Conservation (phyloP, 257 asterid genomes). For the Rhazya stricta region DNA sequence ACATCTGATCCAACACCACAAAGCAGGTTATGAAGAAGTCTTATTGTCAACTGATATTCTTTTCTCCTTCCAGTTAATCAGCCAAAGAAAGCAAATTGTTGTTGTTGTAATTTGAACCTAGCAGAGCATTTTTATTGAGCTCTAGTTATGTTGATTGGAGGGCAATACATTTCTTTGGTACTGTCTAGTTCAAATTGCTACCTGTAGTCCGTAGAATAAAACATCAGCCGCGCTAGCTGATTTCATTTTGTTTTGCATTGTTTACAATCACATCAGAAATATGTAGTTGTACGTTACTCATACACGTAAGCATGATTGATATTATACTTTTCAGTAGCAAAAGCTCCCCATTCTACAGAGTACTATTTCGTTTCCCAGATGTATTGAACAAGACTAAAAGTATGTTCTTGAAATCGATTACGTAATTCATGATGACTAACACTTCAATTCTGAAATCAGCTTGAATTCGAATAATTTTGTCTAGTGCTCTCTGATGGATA, state of each 20-base stretch:
- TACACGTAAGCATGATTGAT: background rate
- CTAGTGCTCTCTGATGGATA: too few species aligned
- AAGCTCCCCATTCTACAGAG: too few species aligned
- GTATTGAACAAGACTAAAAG: too few species aligned
- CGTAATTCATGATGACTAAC: too few species aligned
- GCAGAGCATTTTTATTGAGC: conserved; percentile 10
- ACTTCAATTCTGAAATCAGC: too few species aligned
- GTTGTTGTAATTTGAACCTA: conserved; percentile 1
- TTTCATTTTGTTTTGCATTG: background rate
- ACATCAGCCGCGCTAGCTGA: background rate
- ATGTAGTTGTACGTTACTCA: background rate
- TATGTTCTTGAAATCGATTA: too few species aligned
- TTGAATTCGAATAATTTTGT: too few species aligned
- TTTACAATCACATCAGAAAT: background rate
- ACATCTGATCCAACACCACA: conserved; percentile 59
- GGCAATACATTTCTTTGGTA: background rate
- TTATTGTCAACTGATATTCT: background rate
- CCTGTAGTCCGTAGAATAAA: background rate
- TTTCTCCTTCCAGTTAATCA: background rate
- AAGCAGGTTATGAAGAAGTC: conserved; percentile 21
- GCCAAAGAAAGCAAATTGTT: background rate
- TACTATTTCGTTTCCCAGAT: too few species aligned
- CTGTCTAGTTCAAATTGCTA: background rate
- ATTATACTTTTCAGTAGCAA: too few species aligned
- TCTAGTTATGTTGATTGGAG: background rate